Evolutionary conservation across 441 rosid species (phyloP).

Genomic region (Pelargonium australe): DNA sequence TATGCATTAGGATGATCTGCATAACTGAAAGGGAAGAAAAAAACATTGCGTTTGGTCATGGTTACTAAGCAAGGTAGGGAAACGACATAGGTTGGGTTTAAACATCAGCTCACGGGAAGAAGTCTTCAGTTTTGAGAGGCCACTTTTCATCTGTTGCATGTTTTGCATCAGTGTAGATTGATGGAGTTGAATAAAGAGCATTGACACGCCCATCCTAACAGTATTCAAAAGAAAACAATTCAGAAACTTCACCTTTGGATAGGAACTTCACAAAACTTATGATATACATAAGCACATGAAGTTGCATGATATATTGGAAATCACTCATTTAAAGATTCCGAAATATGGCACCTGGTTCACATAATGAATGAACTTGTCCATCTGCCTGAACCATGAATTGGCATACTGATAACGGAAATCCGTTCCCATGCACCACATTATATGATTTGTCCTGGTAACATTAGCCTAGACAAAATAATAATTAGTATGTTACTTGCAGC

Average conservation of each 20-base stretch:
- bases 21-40: conserved; percentile 46
- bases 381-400: conserved; percentile 69
- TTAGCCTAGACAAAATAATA: conserved; percentile 39
- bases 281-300: conserved; percentile 7
- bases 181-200: conserved; percentile 94
- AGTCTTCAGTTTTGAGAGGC: conserved; percentile 88
- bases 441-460: conserved; percentile 67
- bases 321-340: conserved; percentile 7
- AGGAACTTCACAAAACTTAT: conserved; percentile 12
- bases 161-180: conserved; percentile 96
- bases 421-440: conserved; percentile 73
- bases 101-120: conserved; percentile 72
- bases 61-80: conserved; percentile 17
- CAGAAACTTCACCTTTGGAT: conserved; percentile 16
- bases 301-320: conserved; percentile 4
- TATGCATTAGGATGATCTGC: conserved; percentile 93
- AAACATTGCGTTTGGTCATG: conserved; percentile 18
- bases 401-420: conserved; percentile 77
- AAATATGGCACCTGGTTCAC: conserved; percentile 46
- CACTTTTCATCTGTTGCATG: conserved; percentile 64
- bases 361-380: conserved; percentile 74
- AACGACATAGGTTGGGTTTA: neutral
- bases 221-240: conserved; percentile 20
- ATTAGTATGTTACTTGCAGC: too few species aligned
- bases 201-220: conserved; percentile 92